Evolutionary conservation across 2,329 filamentous ascomycete genomes (phyloP).

Genomic region (Beauveria caledonica): DNA sequence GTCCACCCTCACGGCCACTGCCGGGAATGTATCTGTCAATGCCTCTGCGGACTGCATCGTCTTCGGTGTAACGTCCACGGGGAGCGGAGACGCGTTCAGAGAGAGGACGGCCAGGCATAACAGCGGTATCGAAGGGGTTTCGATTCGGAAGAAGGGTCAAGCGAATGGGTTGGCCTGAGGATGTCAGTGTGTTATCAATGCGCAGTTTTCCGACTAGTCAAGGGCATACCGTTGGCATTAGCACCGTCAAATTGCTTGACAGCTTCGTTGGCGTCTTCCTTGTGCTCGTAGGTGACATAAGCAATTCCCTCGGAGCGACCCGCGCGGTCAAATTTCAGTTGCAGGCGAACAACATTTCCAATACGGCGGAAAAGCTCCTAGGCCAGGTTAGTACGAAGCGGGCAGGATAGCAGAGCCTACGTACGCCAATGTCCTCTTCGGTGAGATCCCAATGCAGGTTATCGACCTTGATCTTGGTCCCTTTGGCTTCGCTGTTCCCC

Average conservation of each 20-base stretch:
- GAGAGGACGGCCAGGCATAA: slow-evolving; percentile 48
- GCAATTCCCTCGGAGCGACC: slow-evolving; percentile 81
- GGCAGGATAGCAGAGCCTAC: slow-evolving; percentile 7
- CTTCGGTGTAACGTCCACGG: slow-evolving; percentile 41
- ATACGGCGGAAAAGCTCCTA: slow-evolving; percentile 77
- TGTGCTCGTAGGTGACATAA: slow-evolving; percentile 68
- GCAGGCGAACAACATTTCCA: slow-evolving; percentile 59
- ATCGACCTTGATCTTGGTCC: slow-evolving; percentile 71
- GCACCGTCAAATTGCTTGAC: slow-evolving; percentile 79
- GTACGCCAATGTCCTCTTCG: slow-evolving; percentile 71
- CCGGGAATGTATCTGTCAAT: slow-evolving; percentile 77
- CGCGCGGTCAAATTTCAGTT: slow-evolving; percentile 76
- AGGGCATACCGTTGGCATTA: slow-evolving; percentile 64
- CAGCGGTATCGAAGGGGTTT: slow-evolving; percentile 49
- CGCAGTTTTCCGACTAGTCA: background rate
- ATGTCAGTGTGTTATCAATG: background rate
- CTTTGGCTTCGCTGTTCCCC: slow-evolving; percentile 39
- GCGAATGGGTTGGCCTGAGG: slow-evolving; percentile 66
- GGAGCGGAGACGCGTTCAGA: slow-evolving; percentile 53
- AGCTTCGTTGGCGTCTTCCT: slow-evolving; percentile 64
- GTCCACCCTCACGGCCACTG: slow-evolving; percentile 25
- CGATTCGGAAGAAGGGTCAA: slow-evolving; percentile 56
- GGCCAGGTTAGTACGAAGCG: background rate
- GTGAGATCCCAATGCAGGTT: slow-evolving; percentile 91
- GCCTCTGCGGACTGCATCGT: slow-evolving; percentile 53